Evolutionary conservation across 805 yeast species (phyloP).

Genomic region (Candida ipomoeae): DNA sequence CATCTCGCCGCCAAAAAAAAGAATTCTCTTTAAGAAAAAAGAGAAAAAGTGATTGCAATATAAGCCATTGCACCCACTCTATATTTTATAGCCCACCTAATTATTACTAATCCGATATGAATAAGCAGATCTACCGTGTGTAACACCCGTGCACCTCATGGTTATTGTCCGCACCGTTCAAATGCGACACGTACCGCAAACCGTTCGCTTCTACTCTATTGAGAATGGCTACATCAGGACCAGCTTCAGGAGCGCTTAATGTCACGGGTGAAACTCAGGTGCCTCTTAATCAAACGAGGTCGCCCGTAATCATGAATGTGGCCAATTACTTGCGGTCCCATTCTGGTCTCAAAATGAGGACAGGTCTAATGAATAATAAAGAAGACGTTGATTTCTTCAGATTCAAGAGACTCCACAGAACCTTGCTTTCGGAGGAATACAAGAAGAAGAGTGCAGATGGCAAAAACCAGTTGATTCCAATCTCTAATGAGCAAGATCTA

Average conservation of each 20-base stretch:
- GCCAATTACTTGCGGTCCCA: conserved; percentile 70
- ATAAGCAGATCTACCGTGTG: not conserved
- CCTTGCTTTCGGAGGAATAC: conserved; percentile 71
- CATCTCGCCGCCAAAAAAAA: conserved; percentile 8
- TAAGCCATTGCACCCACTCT: too few relatives aligned
- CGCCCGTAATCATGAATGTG: conserved; percentile 61
- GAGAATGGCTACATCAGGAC: conserved; percentile 11
- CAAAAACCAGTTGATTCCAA: conserved; percentile 40
- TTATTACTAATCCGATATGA: not conserved
- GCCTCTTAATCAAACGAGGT: conserved; percentile 16
- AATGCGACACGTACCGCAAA: conserved; percentile 5
- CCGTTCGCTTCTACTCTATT: not conserved
- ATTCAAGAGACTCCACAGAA: conserved; percentile 77
- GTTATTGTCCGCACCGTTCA: not conserved
- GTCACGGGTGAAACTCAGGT: conserved; percentile 15
- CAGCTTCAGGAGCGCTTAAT: conserved; percentile 7
- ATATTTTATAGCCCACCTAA: not conserved
- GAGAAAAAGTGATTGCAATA: conserved; percentile 5
- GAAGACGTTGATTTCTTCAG: conserved; percentile 79
- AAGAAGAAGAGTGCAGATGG: conserved; percentile 47
- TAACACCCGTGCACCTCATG: conserved; percentile 1
- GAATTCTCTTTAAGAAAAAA: conserved; percentile 7
- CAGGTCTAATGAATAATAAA: conserved; percentile 68
- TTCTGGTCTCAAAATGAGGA: conserved; percentile 68
- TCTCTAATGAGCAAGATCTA: conserved; percentile 49